Evolutionary conservation across 2,329 filamentous ascomycete species (phyloP), one percentile per base, ranked within the genome.

Genomic region (Aspergillus niger): DNA sequence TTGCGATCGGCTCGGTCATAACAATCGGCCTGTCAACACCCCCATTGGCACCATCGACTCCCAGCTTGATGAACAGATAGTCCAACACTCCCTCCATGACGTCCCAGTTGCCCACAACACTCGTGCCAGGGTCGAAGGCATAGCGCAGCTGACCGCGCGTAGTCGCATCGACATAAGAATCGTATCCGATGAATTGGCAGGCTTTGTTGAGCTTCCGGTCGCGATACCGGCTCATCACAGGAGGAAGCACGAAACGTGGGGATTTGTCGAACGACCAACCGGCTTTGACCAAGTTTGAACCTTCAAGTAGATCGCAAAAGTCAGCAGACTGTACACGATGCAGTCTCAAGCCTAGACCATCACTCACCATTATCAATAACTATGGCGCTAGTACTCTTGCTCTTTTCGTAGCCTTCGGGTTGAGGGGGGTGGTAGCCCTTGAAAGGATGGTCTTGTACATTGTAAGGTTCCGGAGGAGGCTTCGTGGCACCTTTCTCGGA

Each of bases 41-140:
- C 8, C 91, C 91, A 52, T 89, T 86, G 3, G 82, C 81, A 3
- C 77, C 87, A 66, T 96, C 92, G 68, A 99, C 84, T 4, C 95
- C 95, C 57, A 99, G 80, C 79, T 97, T 98, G 67, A 97, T 83
- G 75, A 99, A 99, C 44, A 93, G 85, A 76, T 97, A 97, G 79
- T 99, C 95, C 50, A 99, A 79, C 5, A 97, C 83, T 60, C 94
- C 92, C 77, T 99, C 95, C 87, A 97, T 92, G 36, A 92, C 93
- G 76, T 99, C 95, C 92, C 96, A 99, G 74, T 98, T 98, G 76
- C 91, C 93, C 62, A 98, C 87, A 51, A 99, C 89, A 65, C 93
- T 94, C 48, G 89, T 94, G 24, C 93, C 93, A 2, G 89, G 86
- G 75, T 99, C 95, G 70, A 97, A 98, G 1, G 93, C 89, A 74